Evolutionary conservation across 176 grass and related monocot species (phyloP).

Genomic region (Chloris gayana): DNA sequence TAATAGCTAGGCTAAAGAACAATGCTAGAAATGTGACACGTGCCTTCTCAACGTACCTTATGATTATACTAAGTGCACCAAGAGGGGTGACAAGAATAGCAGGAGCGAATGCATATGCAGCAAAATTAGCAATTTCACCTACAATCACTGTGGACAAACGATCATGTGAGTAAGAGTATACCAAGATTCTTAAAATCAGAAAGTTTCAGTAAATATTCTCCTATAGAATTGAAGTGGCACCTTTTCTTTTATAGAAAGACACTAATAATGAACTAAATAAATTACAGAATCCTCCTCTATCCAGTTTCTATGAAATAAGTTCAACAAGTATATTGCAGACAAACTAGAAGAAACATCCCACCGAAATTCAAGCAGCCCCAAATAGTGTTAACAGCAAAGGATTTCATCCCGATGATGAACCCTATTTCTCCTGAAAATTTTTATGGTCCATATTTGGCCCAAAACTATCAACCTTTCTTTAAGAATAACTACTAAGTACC

Average conservation of each 20-base stretch:
- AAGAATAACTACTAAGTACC: no score
- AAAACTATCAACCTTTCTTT: neutral
- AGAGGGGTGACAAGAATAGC: conserved; percentile 96
- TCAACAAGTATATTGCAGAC: neutral
- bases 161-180: conserved; percentile 30
- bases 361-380: conserved; percentile 3
- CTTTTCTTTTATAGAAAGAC: neutral
- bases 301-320: conserved; percentile 19
- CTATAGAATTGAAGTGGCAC: conserved; percentile 7
- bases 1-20: conserved; percentile 21
- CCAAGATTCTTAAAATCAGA: conserved; percentile 35
- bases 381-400: neutral
- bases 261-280: conserved; percentile 6
- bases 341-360: conserved; percentile 10
- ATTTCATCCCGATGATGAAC: conserved; percentile 19
- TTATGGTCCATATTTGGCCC: neutral
- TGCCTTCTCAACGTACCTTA: conserved; percentile 64
- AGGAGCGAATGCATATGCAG: conserved; percentile 95
- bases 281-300: neutral
- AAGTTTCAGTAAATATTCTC: conserved; percentile 17
- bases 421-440: conserved; percentile 2
- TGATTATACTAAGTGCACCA: conserved; percentile 97
- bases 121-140: conserved; percentile 96
- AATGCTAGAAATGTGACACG: conserved; percentile 15
- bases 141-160: conserved; percentile 76